phyloP scores from a whole-genome alignment of 441 rosid species.

The Jatropha podagrica region DNA sequence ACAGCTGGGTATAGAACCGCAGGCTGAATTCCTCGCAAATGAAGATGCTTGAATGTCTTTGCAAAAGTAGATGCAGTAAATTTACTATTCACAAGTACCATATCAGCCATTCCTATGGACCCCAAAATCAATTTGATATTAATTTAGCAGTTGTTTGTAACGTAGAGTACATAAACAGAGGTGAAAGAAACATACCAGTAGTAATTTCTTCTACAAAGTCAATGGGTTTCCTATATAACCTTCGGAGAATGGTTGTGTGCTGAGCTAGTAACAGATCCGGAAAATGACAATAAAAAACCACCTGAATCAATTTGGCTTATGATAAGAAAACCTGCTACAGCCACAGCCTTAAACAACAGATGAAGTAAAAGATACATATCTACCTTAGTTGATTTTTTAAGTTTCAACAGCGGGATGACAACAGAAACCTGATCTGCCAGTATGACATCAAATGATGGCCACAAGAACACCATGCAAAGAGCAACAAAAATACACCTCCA shows the following conservation, averaged over 20 bases:
- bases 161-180: conserved; percentile 20
- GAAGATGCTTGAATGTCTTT: conserved; percentile 74
- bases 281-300: conserved; percentile 92
- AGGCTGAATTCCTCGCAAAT: conserved; percentile 65
- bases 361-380: not conserved
- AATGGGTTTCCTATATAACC: conserved; percentile 79
- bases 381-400: conserved; percentile 74
- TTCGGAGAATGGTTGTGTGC: conserved; percentile 69
- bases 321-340: conserved; percentile 10
- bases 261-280: conserved; percentile 86
- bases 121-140: conserved; percentile 16
- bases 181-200: conserved; percentile 51
- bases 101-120: conserved; percentile 76
- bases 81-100: conserved; percentile 83
- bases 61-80: conserved; percentile 87
- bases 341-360: conserved; percentile 15
- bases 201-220: conserved; percentile 79
- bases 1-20: conserved; percentile 92
- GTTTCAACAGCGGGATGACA: conserved; percentile 74
- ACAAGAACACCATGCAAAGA: conserved; percentile 62
- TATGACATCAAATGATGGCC: conserved; percentile 76
- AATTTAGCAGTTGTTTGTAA: conserved; percentile 22
- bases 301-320: conserved; percentile 38
- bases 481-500: conserved; percentile 82
- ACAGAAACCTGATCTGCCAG: conserved; percentile 85